Percentiles rank a stretch among this genome's conserved stretches.
Evolutionary conservation across 2,329 filamentous ascomycete species (phyloP).

Genomic region (Phaeosphaeriaceae sp.): DNA sequence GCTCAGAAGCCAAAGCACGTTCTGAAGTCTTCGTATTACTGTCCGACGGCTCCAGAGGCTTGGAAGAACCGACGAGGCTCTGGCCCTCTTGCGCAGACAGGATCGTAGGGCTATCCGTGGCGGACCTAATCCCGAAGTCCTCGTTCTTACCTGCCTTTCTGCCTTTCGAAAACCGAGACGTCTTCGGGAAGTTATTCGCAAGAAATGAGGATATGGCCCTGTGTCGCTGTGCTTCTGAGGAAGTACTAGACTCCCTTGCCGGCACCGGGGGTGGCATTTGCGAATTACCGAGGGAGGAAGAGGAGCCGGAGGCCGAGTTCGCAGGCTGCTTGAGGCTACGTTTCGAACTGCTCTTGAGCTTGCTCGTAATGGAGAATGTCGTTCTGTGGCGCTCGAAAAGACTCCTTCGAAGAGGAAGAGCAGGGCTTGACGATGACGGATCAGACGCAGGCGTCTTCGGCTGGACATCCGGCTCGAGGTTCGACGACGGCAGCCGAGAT

Average conservation of each 20-base stretch:
- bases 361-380: constrained; percentile 25
- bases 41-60: neutral
- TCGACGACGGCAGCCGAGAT: constrained; percentile 17
- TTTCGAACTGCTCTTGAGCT: constrained; percentile 27
- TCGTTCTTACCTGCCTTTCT: neutral
- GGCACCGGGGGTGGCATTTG: constrained; percentile 33
- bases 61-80: neutral
- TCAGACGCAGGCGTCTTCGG: constrained; percentile 11
- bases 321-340: constrained; percentile 28
- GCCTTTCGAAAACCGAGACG: constrained; percentile 24
- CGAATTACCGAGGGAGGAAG: constrained; percentile 24
- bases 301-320: constrained; percentile 29
- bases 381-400: constrained; percentile 18
- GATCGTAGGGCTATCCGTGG: neutral
- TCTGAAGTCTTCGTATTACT: neutral
- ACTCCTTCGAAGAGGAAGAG: constrained; percentile 20
- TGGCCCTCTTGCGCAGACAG: constrained; percentile 1
- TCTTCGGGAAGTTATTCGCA: constrained; percentile 11
- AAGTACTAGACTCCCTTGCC: constrained; percentile 41
- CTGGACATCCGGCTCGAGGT: neutral
- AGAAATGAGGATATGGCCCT: constrained; percentile 36
- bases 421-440: constrained; percentile 18
- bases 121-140: neutral
- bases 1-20: constrained; percentile 12
- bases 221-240: constrained; percentile 40